Evolutionary conservation across 108 stramenopile genomes (phyloP).

Genomic region (Skeletonema potamos): DNA sequence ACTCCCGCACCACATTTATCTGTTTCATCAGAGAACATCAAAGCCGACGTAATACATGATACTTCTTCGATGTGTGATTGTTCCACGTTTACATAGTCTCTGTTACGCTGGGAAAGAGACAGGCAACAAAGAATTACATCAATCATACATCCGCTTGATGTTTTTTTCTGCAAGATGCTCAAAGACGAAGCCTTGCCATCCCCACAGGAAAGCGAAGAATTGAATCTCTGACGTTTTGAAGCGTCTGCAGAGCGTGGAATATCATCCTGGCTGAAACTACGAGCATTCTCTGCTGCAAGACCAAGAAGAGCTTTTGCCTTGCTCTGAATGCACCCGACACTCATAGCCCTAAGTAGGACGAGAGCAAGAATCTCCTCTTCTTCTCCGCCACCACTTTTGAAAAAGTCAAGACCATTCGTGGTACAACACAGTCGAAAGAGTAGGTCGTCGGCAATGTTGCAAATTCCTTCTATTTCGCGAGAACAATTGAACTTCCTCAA

Average conservation of each 20-base stretch:
- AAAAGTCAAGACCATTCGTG: constrained; percentile 17
- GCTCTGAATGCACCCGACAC: constrained; percentile 9
- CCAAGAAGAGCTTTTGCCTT: constrained; percentile 27
- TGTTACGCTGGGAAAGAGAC: constrained; percentile 25
- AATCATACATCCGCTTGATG: constrained; percentile 8
- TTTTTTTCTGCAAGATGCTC: background rate
- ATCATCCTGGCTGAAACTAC: background rate
- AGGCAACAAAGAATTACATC: constrained; percentile 25
- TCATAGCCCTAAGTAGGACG: constrained; percentile 25
- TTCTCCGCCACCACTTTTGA: constrained; percentile 1
- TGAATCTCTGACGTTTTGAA: constrained; percentile 23
- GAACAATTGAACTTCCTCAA: constrained; percentile 7
- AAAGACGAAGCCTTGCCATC: background rate
- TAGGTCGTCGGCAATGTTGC: constrained; percentile 27
- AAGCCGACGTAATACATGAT: constrained; percentile 21
- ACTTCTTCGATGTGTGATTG: constrained; percentile 12
- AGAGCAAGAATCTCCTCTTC: constrained; percentile 22
- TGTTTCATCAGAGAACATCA: constrained; percentile 3
- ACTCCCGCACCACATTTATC: background rate
- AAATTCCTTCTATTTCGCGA: constrained; percentile 1
- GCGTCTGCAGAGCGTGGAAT: background rate
- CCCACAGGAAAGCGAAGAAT: background rate
- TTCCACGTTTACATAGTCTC: background rate
- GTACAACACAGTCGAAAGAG: constrained; percentile 26
- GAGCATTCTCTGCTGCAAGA: constrained; percentile 14